Evolutionary conservation across 164 flowering plant genomes (phyloP), one percentile per base, ranked within the genome.

Genomic region (Liriodendron chinense): DNA sequence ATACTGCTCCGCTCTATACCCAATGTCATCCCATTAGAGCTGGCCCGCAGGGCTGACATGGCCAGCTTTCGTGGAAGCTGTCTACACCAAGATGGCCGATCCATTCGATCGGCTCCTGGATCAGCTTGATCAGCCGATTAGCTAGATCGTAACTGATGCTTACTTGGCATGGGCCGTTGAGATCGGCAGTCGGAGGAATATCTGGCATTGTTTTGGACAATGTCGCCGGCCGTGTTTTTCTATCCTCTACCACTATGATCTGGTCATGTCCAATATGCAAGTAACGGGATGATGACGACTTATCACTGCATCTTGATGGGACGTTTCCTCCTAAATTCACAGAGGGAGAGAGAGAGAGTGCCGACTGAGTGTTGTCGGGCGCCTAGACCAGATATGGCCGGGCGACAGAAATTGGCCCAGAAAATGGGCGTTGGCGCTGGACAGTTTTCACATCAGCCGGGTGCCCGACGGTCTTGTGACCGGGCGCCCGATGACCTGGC

Each of bases 21-120:
- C 0, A 92, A 92, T 70, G 94, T 92, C 25, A 78, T 90, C 59
- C 96, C 97, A 0, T 91, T 93, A 0, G 94, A 91, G 85, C 75
- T 63, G 14, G 83, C 16, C 13, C 90, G 97, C 0, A 89, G 69
- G 28, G 62, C 43, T 3, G 86, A 90, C 78, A 72, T 83, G 13
- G 7, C 68, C 1, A 87, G 84, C 20, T 94, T 94, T 94, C 75
- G 0, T 87, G 0, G 78, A 85, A 24, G 95, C 96, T 12, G 87
- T 84, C 0, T 9, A 3, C 66, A 89, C 89, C 0, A 85, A 85
- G 77, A 70, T 94, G 85, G 90, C 78, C 28, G 89, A 47, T 34
- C 92, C 94, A 4, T 78, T 89, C n/a, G 94, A 87, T 81, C 50
- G 25, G 73, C 80, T 91, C 2, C 80, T 94, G 0, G 87, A 86